A percentile compares a stretch with the other conserved stretches of the same genome.
These are phyloP conservation scores for Pichia insulana DNA, from an alignment of 805 yeast species.

Conservation along the genomic window DNA sequence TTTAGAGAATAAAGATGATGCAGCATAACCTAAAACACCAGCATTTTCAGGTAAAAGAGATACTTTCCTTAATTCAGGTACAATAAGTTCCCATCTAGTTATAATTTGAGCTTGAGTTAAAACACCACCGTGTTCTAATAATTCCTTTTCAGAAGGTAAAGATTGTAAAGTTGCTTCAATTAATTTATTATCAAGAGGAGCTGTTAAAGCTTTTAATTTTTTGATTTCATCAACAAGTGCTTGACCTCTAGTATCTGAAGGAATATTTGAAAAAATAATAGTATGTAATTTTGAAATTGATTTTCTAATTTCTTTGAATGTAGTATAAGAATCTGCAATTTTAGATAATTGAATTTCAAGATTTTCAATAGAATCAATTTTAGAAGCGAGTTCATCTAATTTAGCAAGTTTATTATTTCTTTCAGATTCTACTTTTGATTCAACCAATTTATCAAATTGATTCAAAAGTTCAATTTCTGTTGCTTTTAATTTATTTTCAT, in stretches of 20 bases:
- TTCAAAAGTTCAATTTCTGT: conserved; percentile 62
- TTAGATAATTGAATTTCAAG: conserved; percentile 38
- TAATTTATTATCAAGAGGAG: conserved; percentile 28
- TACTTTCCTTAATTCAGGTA: conserved; percentile 81
- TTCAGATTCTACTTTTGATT: conserved; percentile 56
- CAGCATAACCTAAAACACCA: conserved; percentile 84
- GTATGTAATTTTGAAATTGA: conserved; percentile 35
- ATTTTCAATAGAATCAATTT: conserved; percentile 47
- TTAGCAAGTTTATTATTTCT: conserved; percentile 72
- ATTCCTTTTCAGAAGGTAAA: conserved; percentile 35
- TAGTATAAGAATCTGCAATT: conserved; percentile 31
- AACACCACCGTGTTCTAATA: conserved; percentile 43
- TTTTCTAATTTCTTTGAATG: conserved; percentile 35
- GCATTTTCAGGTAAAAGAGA: conserved; percentile 91
- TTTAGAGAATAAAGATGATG: conserved; percentile 69
- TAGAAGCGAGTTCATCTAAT: conserved; percentile 48
- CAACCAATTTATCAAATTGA: conserved; percentile 51
- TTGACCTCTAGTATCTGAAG: conserved; percentile 35
- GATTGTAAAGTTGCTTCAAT: conserved; percentile 35
- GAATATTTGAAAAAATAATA: conserved; percentile 29
- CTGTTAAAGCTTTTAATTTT: conserved; percentile 31
- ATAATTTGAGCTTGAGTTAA: conserved; percentile 71
- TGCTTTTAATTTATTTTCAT: conserved; percentile 62
- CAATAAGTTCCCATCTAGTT: conserved; percentile 69
- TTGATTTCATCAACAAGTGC: conserved; percentile 36